Evolutionary conservation across 2,329 filamentous ascomycete genomes (phyloP).

Genomic region (Scedosporium minutisporum): DNA sequence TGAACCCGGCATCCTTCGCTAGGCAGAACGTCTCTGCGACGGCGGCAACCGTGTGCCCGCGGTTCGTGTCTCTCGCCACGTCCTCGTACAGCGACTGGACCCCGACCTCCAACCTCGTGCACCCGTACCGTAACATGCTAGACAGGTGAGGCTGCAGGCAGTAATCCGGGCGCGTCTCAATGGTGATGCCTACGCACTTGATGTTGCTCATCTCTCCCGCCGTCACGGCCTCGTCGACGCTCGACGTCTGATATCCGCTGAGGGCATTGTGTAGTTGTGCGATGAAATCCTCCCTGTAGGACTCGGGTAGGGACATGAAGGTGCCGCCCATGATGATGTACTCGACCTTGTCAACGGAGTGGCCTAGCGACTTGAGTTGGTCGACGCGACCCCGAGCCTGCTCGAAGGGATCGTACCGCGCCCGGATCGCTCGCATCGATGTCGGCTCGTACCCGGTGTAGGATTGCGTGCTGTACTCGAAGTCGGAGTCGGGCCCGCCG

Average conservation of each 20-base stretch:
- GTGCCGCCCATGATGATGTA: constrained; percentile 99
- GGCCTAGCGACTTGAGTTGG: constrained; percentile 88
- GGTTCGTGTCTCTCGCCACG: constrained; percentile 94
- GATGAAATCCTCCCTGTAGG: constrained; percentile 89
- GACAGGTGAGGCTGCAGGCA: constrained; percentile 92
- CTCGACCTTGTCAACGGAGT: constrained; percentile 98
- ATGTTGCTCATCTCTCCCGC: constrained; percentile 94
- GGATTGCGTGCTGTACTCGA: constrained; percentile 97
- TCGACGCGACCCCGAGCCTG: constrained; percentile 93
- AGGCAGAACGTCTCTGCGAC: constrained; percentile 95
- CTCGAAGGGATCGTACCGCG: constrained; percentile 94
- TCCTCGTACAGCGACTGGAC: constrained; percentile 97
- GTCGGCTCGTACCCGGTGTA: constrained; percentile 98
- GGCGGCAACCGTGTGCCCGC: constrained; percentile 88
- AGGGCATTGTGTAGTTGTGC: constrained; percentile 93
- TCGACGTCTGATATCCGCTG: constrained; percentile 86
- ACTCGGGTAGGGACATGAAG: constrained; percentile 89
- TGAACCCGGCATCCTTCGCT: constrained; percentile 97
- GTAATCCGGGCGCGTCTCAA: constrained; percentile 94
- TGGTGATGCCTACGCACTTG: constrained; percentile 97
- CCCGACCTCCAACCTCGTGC: constrained; percentile 86
- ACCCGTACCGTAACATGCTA: constrained; percentile 95
- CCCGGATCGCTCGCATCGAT: constrained; percentile 95
- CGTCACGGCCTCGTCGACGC: constrained; percentile 90
- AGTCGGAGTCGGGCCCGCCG: constrained; percentile 93